Conservation (phyloP, 2,329 filamentous ascomycete species). For the Trichoderma sp. region DNA sequence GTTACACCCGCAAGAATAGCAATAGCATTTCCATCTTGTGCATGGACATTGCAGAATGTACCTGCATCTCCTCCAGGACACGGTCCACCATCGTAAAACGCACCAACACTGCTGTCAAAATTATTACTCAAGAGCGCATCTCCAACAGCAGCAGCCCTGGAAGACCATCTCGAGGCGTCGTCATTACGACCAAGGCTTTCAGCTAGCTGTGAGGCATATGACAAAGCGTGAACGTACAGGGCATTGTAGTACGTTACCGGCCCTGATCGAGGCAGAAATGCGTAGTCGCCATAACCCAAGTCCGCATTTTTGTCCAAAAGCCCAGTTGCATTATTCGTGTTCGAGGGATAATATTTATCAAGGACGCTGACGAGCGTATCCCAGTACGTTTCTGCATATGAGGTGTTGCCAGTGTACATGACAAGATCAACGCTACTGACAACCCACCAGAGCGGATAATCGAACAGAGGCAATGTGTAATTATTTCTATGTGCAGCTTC, state of each 20-base stretch:
- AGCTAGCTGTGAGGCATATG: constrained; percentile 44
- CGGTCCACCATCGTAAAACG: constrained; percentile 44
- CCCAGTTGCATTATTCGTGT: constrained; percentile 38
- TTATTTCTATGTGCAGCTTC: constrained; percentile 32
- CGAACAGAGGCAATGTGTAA: constrained; percentile 48
- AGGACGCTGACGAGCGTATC: constrained; percentile 39
- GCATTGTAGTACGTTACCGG: constrained; percentile 53
- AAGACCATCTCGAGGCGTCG: constrained; percentile 41
- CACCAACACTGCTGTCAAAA: constrained; percentile 42
- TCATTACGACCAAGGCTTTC: constrained; percentile 27
- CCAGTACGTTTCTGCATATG: constrained; percentile 43
- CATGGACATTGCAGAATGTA: constrained; percentile 37
- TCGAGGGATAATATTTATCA: constrained; percentile 45
- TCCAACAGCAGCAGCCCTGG: constrained; percentile 36
- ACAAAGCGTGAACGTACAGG: constrained; percentile 46
- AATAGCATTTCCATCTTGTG: constrained; percentile 51
- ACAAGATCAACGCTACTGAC: constrained; percentile 47
- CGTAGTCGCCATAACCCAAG: constrained; percentile 49
- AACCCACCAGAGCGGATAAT: constrained; percentile 55
- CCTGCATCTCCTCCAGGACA: constrained; percentile 26
- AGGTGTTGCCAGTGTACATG: constrained; percentile 47
- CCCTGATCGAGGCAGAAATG: constrained; percentile 47
- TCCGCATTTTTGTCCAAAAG: constrained; percentile 41
- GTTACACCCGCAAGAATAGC: constrained; percentile 40
- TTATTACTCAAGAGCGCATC: constrained; percentile 37